phyloP scores from a whole-genome alignment of 345 rosid species.

The Murraya paniculata region DNA sequence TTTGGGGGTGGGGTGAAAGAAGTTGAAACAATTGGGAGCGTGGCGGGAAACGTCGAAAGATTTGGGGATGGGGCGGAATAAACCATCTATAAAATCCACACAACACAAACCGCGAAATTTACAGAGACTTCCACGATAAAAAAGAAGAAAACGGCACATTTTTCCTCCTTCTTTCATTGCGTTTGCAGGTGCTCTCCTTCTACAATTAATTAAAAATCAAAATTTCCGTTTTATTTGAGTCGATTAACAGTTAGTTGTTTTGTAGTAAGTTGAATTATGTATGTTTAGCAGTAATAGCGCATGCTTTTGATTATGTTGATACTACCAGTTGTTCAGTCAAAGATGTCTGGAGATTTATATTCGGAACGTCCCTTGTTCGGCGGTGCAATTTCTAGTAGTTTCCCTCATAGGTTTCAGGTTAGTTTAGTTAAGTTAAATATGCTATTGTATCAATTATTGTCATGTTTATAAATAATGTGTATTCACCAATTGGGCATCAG shows the following conservation, averaged over 20 bases:
- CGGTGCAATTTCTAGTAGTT: conserved; percentile 34
- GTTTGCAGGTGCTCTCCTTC: neutral
- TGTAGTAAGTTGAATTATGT: neutral
- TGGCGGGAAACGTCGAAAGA: too few relatives aligned
- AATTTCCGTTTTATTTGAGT: neutral
- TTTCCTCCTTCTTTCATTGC: neutral
- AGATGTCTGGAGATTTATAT: conserved; percentile 27
- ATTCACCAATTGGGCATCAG: neutral
- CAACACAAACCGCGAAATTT: neutral
- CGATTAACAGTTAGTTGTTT: neutral
- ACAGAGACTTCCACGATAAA: neutral
- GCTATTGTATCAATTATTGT: neutral
- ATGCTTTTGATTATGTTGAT: neutral
- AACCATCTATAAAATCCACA: too few relatives aligned
- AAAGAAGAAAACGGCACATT: rapidly evolving
- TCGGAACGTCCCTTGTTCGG: conserved; percentile 39
- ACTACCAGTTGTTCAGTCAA: neutral
- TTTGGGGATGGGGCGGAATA: too few relatives aligned
- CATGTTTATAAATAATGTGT: neutral
- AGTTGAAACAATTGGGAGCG: too few relatives aligned
- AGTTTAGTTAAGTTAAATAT: neutral
- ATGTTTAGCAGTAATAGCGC: neutral
- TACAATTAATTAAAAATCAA: neutral
- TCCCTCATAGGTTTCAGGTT: conserved; percentile 49
- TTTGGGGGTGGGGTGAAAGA: too few relatives aligned